Evolutionary conservation across 1,139 yeast genomes (phyloP).

Genomic region (Ogataea hybrid): DNA sequence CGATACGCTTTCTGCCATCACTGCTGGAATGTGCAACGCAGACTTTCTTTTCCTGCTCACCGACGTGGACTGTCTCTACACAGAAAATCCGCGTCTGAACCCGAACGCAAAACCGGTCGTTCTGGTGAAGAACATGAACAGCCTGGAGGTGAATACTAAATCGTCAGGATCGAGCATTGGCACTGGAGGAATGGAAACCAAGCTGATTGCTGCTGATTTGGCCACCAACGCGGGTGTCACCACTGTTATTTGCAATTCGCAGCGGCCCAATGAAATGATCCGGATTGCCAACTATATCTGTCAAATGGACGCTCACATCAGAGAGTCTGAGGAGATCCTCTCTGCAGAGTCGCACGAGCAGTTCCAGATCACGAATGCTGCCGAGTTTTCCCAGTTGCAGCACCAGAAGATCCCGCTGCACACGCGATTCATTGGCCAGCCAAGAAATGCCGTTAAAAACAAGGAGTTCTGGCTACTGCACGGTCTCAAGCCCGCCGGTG

Average conservation of each 20-base stretch:
- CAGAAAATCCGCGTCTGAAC: slow-evolving; percentile 84
- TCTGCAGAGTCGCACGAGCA: slow-evolving; percentile 13
- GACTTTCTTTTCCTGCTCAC: slow-evolving; percentile 90
- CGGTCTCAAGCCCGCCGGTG: slow-evolving; percentile 80
- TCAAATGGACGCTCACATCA: slow-evolving; percentile 32
- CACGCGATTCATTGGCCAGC: slow-evolving; percentile 80
- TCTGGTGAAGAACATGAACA: slow-evolving; percentile 73
- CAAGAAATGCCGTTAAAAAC: slow-evolving; percentile 65
- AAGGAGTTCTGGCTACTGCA: slow-evolving; percentile 92
- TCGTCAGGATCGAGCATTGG: slow-evolving; percentile 83
- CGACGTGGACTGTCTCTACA: slow-evolving; percentile 92
- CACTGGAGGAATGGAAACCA: slow-evolving; percentile 98
- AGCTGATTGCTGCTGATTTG: slow-evolving; percentile 91
- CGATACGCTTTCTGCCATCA: slow-evolving; percentile 91
- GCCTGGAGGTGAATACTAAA: slow-evolving; percentile 74
- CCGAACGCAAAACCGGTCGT: slow-evolving; percentile 82
- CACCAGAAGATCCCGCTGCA: slow-evolving; percentile 66
- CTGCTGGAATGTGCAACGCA: slow-evolving; percentile 94
- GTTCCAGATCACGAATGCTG: slow-evolving; percentile 35
- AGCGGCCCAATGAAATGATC: slow-evolving; percentile 69
- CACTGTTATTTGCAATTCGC: slow-evolving; percentile 80
- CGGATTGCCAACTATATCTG: slow-evolving; percentile 75
- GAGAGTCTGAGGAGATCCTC: slow-evolving; percentile 25
- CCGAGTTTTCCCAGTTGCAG: slow-evolving; percentile 41
- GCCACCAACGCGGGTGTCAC: slow-evolving; percentile 95